A percentile compares a stretch with the other conserved stretches of the same genome.
Conservation (phyloP, 345 rosid genomes). For the Lepidium didymum region DNA sequence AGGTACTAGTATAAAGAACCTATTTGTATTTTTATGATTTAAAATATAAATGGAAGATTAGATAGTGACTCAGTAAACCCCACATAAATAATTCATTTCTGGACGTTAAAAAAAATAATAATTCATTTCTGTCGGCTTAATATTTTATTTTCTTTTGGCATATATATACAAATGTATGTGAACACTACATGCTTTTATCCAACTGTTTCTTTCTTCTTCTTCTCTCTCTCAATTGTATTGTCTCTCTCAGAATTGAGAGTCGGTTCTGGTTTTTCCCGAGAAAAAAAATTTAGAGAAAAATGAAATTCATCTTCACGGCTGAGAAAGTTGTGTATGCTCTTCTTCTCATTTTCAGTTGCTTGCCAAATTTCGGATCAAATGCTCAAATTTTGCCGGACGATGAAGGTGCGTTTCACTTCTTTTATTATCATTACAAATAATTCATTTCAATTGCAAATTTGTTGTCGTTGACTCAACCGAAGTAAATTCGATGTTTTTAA, state of each 20-base stretch:
- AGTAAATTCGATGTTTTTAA: not conserved
- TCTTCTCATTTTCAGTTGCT: constrained; percentile 28
- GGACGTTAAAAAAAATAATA: no score
- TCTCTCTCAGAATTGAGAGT: not conserved
- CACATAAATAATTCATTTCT: not conserved
- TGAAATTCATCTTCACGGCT: constrained; percentile 23
- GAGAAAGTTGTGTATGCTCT: constrained; percentile 15
- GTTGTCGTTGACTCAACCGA: not conserved
- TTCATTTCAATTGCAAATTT: not conserved
- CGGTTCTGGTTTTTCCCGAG: not conserved
- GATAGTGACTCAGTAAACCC: not conserved
- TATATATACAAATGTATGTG: not conserved
- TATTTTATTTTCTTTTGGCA: not conserved
- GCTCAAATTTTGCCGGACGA: constrained; percentile 45
- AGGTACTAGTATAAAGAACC: no score
- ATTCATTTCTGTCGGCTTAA: constrained; percentile 10
- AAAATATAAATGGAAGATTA: no score
- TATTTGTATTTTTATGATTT: not conserved
- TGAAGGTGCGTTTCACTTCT: constrained; percentile 37
- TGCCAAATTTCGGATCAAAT: constrained; percentile 23
- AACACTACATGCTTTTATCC: not conserved
- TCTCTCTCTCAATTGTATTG: no score
- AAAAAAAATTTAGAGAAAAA: not conserved
- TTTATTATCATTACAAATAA: not conserved
- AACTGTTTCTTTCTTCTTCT: not conserved